phyloP scores from a whole-genome alignment of 176 grass and related monocot genomes.

The Saccharum officinarum region DNA sequence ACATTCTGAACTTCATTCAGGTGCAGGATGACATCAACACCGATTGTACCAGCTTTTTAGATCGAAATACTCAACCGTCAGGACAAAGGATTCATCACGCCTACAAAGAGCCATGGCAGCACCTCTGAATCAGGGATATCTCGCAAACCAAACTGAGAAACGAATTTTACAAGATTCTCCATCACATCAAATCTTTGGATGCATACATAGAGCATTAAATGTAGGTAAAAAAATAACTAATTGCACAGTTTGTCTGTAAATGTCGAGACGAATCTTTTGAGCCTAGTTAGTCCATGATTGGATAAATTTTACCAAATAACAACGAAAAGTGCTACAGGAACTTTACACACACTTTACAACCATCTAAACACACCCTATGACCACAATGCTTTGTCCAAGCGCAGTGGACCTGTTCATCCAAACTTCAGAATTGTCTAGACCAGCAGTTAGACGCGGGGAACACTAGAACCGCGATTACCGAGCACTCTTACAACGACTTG shows the following conservation, averaged over 20 bases:
- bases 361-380: not conserved
- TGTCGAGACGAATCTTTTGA: too few relatives aligned
- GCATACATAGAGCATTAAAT: too few relatives aligned
- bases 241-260: too few relatives aligned
- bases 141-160: not conserved
- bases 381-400: not conserved
- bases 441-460: not conserved
- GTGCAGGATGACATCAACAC: not conserved
- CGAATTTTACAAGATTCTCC: too few relatives aligned
- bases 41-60: not conserved
- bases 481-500: constrained; percentile 25
- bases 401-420: constrained; percentile 6
- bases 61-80: not conserved
- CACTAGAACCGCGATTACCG: not conserved
- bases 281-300: too few relatives aligned
- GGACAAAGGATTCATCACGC: not conserved
- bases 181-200: too few relatives aligned
- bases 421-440: constrained; percentile 10
- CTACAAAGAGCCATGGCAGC: not conserved
- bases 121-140: not conserved
- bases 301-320: too few relatives aligned
- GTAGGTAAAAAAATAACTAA: too few relatives aligned
- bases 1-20: not conserved
- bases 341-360: too few relatives aligned
- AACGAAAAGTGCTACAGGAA: too few relatives aligned